Evolutionary conservation across 2,329 filamentous ascomycete species (phyloP), one percentile per base, ranked within the genome.

Genomic region (Aspergillus tubingensis): DNA sequence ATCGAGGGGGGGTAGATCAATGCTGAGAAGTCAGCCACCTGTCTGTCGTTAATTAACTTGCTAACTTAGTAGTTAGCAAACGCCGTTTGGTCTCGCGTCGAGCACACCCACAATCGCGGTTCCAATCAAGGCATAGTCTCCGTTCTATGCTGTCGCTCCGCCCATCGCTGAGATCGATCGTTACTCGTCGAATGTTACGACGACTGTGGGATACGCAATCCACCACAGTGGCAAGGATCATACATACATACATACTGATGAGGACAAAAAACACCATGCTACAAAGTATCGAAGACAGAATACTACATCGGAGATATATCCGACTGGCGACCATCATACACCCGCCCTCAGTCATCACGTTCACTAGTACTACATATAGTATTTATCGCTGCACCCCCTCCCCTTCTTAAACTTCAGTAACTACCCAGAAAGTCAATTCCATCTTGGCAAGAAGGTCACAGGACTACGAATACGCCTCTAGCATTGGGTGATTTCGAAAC

Each of bases 401-500:
- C 3, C 25, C 23, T 21, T 15, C 25, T 19, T 23, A 44, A 62
- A 59, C 55, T 43, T 39, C 32, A 23, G 17, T 5, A 43, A 19
- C 32, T 13, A 38, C 10, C 38, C 48, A 10, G 13, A 30, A 60
- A 62, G 57, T 59, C 52, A 53, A 59, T 62, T 59, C 52, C 47
- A 57, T 44, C 60, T 62, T 62, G 60, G 60, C 60, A 51, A 17
- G 13, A 32, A 15, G 57, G 59, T 60, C 60, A 62, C 60, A 62
- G 59, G 60, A 50, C 23, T 44, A 44, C 41, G 41, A 10, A 17
- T 32, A 17, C 15, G 47, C 25, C n/a, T 50, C 47, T 36, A 36
- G 32, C 32, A 36, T 36, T 36, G 32, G 47, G 47, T 8, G 7
- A n/a, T 19, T 32, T 50, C 25, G 41, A 44, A 44, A 21, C n/a